Percentiles rank a stretch among this genome's conserved stretches.
Evolutionary conservation across 495 filamentous ascomycete genomes (phyloP).

Genomic region (Tuber borchii): DNA sequence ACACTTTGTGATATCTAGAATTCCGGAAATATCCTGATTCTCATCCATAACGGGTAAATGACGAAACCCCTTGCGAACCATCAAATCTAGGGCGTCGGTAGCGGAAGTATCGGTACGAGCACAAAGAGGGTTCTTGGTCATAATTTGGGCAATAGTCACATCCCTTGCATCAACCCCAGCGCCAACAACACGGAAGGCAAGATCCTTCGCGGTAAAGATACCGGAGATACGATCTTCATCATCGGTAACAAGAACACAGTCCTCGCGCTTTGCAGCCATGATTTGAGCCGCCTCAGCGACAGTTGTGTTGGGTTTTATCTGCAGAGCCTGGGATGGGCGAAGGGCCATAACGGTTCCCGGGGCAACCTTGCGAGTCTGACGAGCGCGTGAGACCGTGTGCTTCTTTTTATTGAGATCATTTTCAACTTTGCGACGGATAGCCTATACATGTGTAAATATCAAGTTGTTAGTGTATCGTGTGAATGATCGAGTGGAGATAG

Average conservation of each 20-base stretch:
- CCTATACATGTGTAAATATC: constrained; percentile 49
- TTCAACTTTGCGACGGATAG: constrained; percentile 93
- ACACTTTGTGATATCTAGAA: constrained; percentile 98
- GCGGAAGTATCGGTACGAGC: constrained; percentile 96
- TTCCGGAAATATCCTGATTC: constrained; percentile 97
- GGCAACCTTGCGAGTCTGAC: constrained; percentile 83
- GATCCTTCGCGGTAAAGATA: constrained; percentile 98
- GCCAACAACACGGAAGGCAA: constrained; percentile 93
- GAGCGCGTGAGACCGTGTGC: constrained; percentile 63
- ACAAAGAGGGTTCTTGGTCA: constrained; percentile 98
- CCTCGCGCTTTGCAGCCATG: constrained; percentile 97
- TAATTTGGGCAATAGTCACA: constrained; percentile 93
- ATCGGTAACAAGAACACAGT: constrained; percentile 98
- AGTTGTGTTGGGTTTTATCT: constrained; percentile 92
- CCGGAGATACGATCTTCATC: constrained; percentile 96
- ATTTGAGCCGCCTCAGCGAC: constrained; percentile 95
- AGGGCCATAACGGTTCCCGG: constrained; percentile 92
- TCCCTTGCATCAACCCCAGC: constrained; percentile 82
- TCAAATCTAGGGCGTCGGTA: constrained; percentile 92
- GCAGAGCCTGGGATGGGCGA: constrained; percentile 87
- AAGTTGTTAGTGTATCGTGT: constrained; percentile 9
- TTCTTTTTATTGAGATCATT: constrained; percentile 97
- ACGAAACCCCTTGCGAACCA: constrained; percentile 96
- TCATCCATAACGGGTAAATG: constrained; percentile 99
- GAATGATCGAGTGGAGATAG: not conserved